Conservation (phyloP, 371 early-diverging fungal species). For the Mucor circinelloides region DNA sequence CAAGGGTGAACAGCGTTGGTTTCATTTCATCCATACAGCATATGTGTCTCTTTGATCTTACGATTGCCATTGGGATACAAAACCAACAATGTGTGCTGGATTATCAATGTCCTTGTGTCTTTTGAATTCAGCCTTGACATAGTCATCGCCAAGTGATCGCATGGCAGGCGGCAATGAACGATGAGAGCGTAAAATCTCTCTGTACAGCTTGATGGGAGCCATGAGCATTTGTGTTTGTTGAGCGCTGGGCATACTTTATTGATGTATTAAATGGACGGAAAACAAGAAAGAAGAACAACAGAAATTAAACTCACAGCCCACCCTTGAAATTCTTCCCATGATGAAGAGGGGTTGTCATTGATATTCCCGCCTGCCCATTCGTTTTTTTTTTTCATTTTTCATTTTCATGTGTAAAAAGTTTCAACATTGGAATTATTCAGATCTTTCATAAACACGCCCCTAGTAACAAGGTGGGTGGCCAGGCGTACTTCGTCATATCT, state of each 20-base stretch:
- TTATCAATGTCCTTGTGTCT: constrained; percentile 65
- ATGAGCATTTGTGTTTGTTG: constrained; percentile 35
- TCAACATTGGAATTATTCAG: constrained; percentile 22
- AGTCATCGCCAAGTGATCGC: constrained; percentile 67
- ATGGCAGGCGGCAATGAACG: constrained; percentile 59
- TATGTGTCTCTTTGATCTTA: constrained; percentile 27
- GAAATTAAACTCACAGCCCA: not conserved
- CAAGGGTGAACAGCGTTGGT: not conserved
- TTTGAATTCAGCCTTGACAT: constrained; percentile 69
- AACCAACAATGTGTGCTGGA: constrained; percentile 69
- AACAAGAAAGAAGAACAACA: not conserved
- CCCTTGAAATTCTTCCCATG: not conserved
- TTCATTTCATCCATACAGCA: not conserved
- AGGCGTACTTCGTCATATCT: constrained; percentile 32
- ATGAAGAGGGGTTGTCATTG: not conserved
- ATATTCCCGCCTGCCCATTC: not conserved
- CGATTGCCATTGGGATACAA: constrained; percentile 66
- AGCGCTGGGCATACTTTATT: constrained; percentile 10
- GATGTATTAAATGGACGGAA: not conserved
- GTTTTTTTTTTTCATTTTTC: constrained; percentile 13
- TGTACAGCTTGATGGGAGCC: constrained; percentile 64
- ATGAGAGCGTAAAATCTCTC: constrained; percentile 63
- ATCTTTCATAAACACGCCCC: constrained; percentile 26
- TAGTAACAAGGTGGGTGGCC: constrained; percentile 35
- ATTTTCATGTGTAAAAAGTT: not conserved